Conservation (phyloP, 805 yeast species). For the Yamadazyma ubonensis region DNA sequence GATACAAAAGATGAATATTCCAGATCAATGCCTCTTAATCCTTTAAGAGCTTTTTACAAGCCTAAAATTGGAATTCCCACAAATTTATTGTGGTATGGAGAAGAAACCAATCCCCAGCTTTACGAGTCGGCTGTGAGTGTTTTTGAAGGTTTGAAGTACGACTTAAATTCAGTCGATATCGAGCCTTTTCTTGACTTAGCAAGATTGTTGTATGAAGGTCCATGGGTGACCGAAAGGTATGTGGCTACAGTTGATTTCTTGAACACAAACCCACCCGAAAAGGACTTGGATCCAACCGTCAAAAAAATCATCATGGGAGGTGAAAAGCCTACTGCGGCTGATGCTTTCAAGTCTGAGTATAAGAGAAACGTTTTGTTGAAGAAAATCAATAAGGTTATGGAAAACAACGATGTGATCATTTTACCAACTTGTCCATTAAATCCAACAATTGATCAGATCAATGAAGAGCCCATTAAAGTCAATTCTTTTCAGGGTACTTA, state of each 20-base stretch:
- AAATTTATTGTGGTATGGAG: conserved; percentile 76
- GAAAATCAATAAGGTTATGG: conserved; percentile 53
- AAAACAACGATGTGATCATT: conserved; percentile 67
- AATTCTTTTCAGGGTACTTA: conserved; percentile 97
- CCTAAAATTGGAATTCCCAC: conserved; percentile 79
- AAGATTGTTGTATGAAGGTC: conserved; percentile 87
- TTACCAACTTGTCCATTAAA: conserved; percentile 95
- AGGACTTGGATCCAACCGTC: conserved; percentile 83
- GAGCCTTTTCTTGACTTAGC: conserved; percentile 78
- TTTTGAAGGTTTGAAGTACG: conserved; percentile 31
- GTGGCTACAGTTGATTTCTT: conserved; percentile 77
- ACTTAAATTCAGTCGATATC: conserved; percentile 65
- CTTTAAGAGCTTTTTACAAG: conserved; percentile 55
- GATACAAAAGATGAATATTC: conserved; percentile 81
- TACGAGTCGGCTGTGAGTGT: conserved; percentile 59
- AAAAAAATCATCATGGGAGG: conserved; percentile 74
- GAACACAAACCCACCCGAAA: conserved; percentile 64
- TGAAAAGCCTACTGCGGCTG: conserved; percentile 73
- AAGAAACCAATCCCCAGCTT: conserved; percentile 69
- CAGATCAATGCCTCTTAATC: conserved; percentile 67
- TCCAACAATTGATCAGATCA: conserved; percentile 75
- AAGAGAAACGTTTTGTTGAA: conserved; percentile 78
- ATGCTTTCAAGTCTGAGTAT: conserved; percentile 82
- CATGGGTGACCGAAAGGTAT: conserved; percentile 98
- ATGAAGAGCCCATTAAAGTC: conserved; percentile 72